Conservation (phyloP, 176 grass and related monocot genomes). For the Rhipidocladum racemiflorum region DNA sequence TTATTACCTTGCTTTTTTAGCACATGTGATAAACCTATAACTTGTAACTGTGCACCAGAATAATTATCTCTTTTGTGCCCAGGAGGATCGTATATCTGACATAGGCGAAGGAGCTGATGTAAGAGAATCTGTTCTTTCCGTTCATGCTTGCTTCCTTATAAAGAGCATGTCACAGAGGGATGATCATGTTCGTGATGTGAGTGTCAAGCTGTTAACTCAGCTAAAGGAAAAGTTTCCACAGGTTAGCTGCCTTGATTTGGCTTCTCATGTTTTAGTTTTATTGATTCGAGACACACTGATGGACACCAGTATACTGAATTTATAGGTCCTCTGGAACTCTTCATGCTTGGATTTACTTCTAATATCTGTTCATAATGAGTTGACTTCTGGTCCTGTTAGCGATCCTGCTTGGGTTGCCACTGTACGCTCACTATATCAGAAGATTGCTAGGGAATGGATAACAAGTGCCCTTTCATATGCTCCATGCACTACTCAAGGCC, state of each 20-base stretch:
- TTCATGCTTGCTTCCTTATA: slow-evolving; percentile 93
- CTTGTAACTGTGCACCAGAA: slow-evolving; percentile 7
- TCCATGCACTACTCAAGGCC: slow-evolving; percentile 95
- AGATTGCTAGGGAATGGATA: slow-evolving; percentile 93
- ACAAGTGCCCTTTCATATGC: slow-evolving; percentile 98
- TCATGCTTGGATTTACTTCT: slow-evolving; percentile 95
- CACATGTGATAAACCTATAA: slow-evolving; percentile 20
- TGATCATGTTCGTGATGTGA: slow-evolving; percentile 90
- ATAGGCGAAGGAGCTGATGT: slow-evolving; percentile 85
- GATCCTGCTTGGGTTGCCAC: slow-evolving; percentile 99
- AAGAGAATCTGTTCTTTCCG: slow-evolving; percentile 79
- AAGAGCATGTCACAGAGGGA: slow-evolving; percentile 98
- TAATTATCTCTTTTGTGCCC: slow-evolving; percentile 35
- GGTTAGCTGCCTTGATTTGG: slow-evolving; percentile 49
- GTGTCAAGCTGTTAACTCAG: slow-evolving; percentile 91
- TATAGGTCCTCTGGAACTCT: slow-evolving; percentile 94
- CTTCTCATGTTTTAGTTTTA: slow-evolving; percentile 11
- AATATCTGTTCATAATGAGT: slow-evolving; percentile 95
- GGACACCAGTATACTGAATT: slow-evolving; percentile 27
- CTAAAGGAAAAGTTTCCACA: slow-evolving; percentile 95
- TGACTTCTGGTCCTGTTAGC: slow-evolving; percentile 87
- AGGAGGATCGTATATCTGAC: slow-evolving; percentile 91
- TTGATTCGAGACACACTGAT: slow-evolving; percentile 33
- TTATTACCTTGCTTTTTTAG: not conserved
- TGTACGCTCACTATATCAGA: slow-evolving; percentile 90